Evolutionary conservation across 192 early-diverging fungal genomes (phyloP).

Genomic region (Tieghemiomyces parasiticus): DNA sequence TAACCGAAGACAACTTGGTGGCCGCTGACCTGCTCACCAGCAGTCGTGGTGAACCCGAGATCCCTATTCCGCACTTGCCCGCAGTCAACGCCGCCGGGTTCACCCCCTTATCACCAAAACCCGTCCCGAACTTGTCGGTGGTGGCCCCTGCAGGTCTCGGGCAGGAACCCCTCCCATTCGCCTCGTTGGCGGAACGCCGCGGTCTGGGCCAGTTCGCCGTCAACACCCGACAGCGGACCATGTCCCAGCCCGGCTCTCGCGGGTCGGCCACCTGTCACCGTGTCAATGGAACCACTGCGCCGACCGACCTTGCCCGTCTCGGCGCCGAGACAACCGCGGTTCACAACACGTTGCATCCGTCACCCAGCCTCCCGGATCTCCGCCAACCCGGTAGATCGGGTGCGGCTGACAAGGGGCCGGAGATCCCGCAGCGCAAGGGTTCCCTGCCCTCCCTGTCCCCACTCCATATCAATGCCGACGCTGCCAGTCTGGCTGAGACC

Average conservation of each 20-base stretch:
- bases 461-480: background rate
- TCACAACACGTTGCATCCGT: background rate
- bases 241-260: background rate
- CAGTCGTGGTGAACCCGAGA: no score
- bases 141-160: no score
- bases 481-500: background rate
- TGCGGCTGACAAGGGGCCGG: background rate
- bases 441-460: background rate
- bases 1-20: background rate
- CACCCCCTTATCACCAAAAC: background rate
- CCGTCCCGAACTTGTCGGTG: no score
- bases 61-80: no score
- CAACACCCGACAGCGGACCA: background rate
- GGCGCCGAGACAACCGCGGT: no score
- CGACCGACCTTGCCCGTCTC: no score
- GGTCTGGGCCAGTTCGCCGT: background rate
- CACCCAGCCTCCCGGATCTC: background rate
- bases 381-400: no score
- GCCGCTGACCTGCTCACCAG: background rate
- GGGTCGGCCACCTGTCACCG: no score
- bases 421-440: background rate
- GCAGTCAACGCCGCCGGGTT: background rate
- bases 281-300: no score
- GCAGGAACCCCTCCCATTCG: no score
- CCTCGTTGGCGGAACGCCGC: background rate